phyloP scores from a whole-genome alignment of 345 rosid species.

The Syzygium aqueum region DNA sequence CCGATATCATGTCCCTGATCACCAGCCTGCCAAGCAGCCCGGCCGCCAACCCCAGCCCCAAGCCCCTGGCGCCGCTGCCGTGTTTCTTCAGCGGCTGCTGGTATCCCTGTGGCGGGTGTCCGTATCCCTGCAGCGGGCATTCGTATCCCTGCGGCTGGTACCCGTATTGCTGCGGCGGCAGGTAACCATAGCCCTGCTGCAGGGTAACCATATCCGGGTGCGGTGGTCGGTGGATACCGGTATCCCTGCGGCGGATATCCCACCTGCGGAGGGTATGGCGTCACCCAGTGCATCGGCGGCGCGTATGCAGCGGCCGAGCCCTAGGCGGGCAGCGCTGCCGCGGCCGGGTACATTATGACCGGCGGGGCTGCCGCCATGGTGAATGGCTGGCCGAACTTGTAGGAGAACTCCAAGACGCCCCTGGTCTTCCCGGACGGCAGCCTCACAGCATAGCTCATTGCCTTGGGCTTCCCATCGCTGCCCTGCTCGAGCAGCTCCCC shows the following conservation, averaged over 20 bases:
- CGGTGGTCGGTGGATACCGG: too few species aligned
- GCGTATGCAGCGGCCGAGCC: constrained; percentile 10
- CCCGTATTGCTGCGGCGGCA: too few species aligned
- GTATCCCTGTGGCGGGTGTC: too few species aligned
- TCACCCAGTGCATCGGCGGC: not conserved
- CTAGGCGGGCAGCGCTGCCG: not conserved
- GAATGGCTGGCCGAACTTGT: constrained; percentile 28
- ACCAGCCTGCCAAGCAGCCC: constrained; percentile 31
- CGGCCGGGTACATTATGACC: constrained; percentile 13
- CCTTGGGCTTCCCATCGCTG: constrained; percentile 10
- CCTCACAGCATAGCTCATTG: constrained; percentile 1
- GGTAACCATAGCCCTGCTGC: too few species aligned
- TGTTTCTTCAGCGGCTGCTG: too few species aligned
- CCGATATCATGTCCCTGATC: constrained; percentile 20
- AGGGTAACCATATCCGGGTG: too few species aligned
- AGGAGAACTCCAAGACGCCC: constrained; percentile 31
- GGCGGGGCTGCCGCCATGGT: constrained; percentile 2
- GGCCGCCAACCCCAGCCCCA: constrained; percentile 30
- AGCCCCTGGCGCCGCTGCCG: not conserved
- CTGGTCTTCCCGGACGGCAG: constrained; percentile 21
- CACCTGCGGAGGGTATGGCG: not conserved
- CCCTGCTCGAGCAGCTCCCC: constrained; percentile 33
- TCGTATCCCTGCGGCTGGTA: not conserved
- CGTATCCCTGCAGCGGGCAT: not conserved
- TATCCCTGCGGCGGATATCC: too few species aligned